Conservation (phyloP, 2,329 filamentous ascomycete species). For the Colletotrichum sp. region DNA sequence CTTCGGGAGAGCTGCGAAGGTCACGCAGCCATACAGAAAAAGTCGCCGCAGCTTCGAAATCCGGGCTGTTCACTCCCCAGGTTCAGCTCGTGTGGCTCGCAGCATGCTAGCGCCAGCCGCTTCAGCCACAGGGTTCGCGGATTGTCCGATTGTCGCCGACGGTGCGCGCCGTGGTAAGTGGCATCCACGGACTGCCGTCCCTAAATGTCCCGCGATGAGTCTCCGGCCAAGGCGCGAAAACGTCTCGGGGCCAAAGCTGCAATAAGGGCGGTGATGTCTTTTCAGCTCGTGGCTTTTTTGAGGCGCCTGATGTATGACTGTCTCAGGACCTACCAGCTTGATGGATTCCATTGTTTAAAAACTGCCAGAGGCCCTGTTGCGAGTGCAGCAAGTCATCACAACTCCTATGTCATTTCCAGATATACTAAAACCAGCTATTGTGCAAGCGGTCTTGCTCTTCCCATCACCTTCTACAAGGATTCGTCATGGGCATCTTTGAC, state of each 20-base stretch:
- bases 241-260: not conserved
- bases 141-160: slow-evolving; percentile 9
- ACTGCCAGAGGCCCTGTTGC: not conserved
- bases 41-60: not conserved
- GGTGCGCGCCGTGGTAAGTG: not conserved
- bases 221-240: not conserved
- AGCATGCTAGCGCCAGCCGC: not conserved
- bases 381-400: not conserved
- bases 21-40: not conserved
- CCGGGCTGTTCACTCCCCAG: not conserved
- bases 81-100: not conserved
- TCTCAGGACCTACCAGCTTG: not conserved
- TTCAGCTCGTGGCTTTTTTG: not conserved
- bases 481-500: slow-evolving; percentile 23
- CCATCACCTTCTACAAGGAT: not conserved
- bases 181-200: not conserved
- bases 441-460: not conserved
- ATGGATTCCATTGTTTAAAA: not conserved
- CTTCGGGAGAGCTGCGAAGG: not conserved
- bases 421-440: not conserved
- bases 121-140: not conserved
- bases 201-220: slow-evolving; percentile 14
- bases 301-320: not conserved
- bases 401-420: not conserved
- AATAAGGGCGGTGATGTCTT: not conserved